A percentile compares a stretch with the other conserved stretches of the same genome.
phyloP scores from a whole-genome alignment of 805 yeast genomes.

The Wickerhamiella sorbophila region DNA sequence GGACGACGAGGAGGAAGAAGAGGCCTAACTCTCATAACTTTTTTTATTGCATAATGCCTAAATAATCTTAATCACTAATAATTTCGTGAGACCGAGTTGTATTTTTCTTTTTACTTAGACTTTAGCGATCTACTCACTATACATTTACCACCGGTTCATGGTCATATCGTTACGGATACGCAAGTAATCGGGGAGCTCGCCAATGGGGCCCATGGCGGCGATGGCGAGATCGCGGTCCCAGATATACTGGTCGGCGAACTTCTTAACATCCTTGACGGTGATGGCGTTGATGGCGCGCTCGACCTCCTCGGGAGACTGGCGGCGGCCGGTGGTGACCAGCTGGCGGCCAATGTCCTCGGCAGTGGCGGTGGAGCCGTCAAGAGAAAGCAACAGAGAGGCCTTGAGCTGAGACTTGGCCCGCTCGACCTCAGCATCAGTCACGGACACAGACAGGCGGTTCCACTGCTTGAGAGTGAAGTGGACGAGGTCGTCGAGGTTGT shows the following conservation, averaged over 20 bases:
- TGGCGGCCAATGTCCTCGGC: conserved; percentile 98
- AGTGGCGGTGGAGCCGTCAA: conserved; percentile 89
- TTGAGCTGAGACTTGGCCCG: conserved; percentile 90
- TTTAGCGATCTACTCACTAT: too few species aligned
- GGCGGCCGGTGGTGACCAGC: conserved; percentile 79
- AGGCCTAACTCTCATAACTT: conserved; percentile 6
- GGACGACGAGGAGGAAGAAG: conserved; percentile 27
- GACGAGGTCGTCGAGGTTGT: conserved; percentile 50
- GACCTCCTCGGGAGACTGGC: conserved; percentile 60
- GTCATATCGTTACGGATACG: conserved; percentile 40
- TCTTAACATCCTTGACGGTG: conserved; percentile 60
- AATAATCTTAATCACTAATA: too few species aligned
- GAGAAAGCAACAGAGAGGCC: conserved; percentile 74
- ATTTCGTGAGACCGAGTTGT: too few species aligned
- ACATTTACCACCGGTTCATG: conserved; percentile 26
- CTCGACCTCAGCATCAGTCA: conserved; percentile 74
- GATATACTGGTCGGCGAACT: conserved; percentile 78
- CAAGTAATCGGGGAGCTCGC: conserved; percentile 51
- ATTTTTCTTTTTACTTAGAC: too few species aligned
- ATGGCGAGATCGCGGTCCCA: conserved; percentile 70
- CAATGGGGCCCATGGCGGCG: conserved; percentile 80
- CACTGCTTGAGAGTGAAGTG: conserved; percentile 75
- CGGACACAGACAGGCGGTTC: conserved; percentile 71
- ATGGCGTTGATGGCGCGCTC: conserved; percentile 65
- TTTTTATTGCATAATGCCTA: too few species aligned